Evolutionary conservation across 1,139 yeast genomes (phyloP).

Genomic region (Hyphopichia fennica): DNA sequence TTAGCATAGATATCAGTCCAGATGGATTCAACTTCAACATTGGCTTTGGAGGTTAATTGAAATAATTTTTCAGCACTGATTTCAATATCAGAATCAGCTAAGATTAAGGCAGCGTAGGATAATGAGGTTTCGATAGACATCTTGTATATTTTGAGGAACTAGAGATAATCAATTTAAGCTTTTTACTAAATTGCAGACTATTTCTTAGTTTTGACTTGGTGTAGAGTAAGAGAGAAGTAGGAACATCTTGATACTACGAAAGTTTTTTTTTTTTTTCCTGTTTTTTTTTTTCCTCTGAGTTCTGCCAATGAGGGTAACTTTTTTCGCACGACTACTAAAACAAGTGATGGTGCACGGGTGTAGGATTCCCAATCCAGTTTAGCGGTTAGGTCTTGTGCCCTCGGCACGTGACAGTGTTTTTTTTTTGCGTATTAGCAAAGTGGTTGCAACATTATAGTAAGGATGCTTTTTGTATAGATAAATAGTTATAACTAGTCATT

Average conservation of each 20-base stretch:
- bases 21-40: slow-evolving; percentile 54
- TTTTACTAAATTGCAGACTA: slow-evolving; percentile 67
- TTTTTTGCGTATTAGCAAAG: no score
- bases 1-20: slow-evolving; percentile 84
- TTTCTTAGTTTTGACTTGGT: slow-evolving; percentile 42
- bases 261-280: slow-evolving; percentile 1
- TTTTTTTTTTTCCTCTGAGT: not conserved
- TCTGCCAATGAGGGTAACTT: not conserved
- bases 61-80: slow-evolving; percentile 75
- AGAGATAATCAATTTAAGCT: slow-evolving; percentile 49
- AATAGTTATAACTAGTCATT: no score
- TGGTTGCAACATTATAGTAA: no score
- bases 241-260: not conserved
- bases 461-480: no score
- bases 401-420: no score
- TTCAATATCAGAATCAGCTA: slow-evolving; percentile 82
- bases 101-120: slow-evolving; percentile 86
- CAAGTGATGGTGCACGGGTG: not conserved
- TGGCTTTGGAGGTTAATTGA: slow-evolving; percentile 56
- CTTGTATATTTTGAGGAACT: slow-evolving; percentile 26
- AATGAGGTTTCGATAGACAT: slow-evolving; percentile 84
- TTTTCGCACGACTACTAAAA: not conserved
- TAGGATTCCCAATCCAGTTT: no score
- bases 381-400: no score
- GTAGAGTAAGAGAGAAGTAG: slow-evolving; percentile 3